These are phyloP conservation scores for Globisporangium barbulae DNA, from an alignment of 352 stramenopile genomes.

Conservation along the genomic window DNA sequence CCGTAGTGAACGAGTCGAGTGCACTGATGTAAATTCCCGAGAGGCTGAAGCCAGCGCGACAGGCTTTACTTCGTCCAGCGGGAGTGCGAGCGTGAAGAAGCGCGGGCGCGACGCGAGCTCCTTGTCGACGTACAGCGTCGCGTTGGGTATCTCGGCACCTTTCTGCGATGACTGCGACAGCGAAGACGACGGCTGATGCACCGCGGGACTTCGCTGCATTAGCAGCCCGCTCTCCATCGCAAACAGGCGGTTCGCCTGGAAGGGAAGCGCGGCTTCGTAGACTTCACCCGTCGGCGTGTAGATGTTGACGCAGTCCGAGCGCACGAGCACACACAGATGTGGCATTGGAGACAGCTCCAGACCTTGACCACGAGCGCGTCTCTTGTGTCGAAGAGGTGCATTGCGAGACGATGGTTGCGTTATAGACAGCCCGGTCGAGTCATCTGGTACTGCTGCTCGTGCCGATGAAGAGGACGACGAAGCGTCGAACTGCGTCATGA, in stretches of 20 bases:
- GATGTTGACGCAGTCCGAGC: conserved; percentile 63
- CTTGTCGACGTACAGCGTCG: conserved; percentile 18
- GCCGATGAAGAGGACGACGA: not conserved
- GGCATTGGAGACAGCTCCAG: conserved; percentile 10
- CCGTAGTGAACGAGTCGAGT: not conserved
- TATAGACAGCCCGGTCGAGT: not conserved
- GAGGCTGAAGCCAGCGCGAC: conserved; percentile 25
- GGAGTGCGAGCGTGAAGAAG: conserved; percentile 73
- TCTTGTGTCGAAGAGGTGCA: not conserved
- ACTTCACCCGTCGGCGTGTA: conserved; percentile 61
- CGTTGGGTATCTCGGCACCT: not conserved
- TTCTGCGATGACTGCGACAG: not conserved
- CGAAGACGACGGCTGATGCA: conserved; percentile 20
- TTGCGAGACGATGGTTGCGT: not conserved
- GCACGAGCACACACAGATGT: conserved; percentile 66
- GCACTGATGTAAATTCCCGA: not conserved
- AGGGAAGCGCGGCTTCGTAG: conserved; percentile 71
- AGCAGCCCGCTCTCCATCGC: conserved; percentile 47
- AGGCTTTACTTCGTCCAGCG: conserved; percentile 76
- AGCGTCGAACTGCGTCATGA: conserved; percentile 40
- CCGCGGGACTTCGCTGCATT: conserved; percentile 51
- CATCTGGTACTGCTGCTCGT: not conserved
- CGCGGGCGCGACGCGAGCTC: conserved; percentile 28
- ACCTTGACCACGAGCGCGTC: conserved; percentile 9
- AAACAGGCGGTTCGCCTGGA: conserved; percentile 61